Conservation (phyloP, 805 yeast genomes). For the Ogataea angusta region DNA sequence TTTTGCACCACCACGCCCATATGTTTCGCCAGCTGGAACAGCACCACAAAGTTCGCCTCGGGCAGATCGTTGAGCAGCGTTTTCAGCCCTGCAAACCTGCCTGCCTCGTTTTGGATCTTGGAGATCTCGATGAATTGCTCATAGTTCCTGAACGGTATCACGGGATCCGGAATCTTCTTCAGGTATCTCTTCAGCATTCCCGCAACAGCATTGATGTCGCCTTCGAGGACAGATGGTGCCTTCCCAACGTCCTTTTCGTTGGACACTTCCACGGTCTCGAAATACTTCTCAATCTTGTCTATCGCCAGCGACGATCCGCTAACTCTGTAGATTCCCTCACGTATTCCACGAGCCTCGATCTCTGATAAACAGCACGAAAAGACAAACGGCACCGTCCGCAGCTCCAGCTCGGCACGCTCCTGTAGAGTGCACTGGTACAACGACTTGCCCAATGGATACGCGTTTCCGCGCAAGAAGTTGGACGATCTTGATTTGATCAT, state of each 20-base stretch:
- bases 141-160: constrained; percentile 69
- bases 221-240: constrained; percentile 19
- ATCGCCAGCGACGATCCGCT: constrained; percentile 78
- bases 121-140: constrained; percentile 61
- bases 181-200: constrained; percentile 84
- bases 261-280: constrained; percentile 26
- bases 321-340: constrained; percentile 88
- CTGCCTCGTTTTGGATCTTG: constrained; percentile 26
- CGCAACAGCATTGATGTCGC: constrained; percentile 82
- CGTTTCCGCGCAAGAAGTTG: constrained; percentile 36
- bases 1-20: constrained; percentile 54
- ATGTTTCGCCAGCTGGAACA: constrained; percentile 61
- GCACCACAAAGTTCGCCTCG: constrained; percentile 56
- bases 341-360: constrained; percentile 73
- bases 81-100: constrained; percentile 42
- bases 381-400: constrained; percentile 62
- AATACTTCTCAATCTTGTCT: constrained; percentile 38
- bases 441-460: constrained; percentile 18
- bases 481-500: constrained; percentile 46
- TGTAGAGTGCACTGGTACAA: constrained; percentile 54
- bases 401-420: constrained; percentile 60
- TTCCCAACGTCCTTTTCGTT: constrained; percentile 35
- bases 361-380: constrained; percentile 69
- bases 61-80: constrained; percentile 57
- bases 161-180: constrained; percentile 79